Evolutionary conservation across 192 early-diverging fungal genomes (phyloP), one percentile per base, ranked within the genome.

Genomic region (Powellomyces hirtus): DNA sequence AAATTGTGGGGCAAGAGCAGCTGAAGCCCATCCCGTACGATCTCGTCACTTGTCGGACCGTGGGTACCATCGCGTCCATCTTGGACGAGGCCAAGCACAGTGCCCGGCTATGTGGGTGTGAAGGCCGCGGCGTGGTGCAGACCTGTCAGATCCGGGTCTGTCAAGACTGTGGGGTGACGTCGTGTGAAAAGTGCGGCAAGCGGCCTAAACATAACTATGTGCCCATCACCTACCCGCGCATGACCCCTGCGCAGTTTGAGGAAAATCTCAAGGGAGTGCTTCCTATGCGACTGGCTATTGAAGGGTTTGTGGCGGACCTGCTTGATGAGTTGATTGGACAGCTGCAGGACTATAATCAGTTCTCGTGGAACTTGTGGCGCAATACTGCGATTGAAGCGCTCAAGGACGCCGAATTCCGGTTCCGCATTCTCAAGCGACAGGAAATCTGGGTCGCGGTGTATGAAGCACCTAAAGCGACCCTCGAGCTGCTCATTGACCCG

Each of bases 171-270:
- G 30, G 27, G 4, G 57, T 62, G 51, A 73, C 79, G 0, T 57
- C 79, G 20, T 81, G 79, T 56, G n/a, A 60, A 1, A 62, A 56
- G 18, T 81, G 79, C 44, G 74, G 76, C 1, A 72, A 68, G 20
- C 66, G 76, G n/a, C 79, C 79, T 20, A 75, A 81, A 46, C 79
- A 81, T 49, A 51, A 64, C 27, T 81, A 75, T 57, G 50, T 29
- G 11, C 44, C 57, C 22, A 34, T 56, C 4, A 52, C 49, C 0
- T 10, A 22, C 0, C 27, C 27, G 16, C 44, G 79, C 14, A 14
- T 64, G 5, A 18, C n/a, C 0, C 73, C 76, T 1, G 33, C 45
- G 8, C 60, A 16, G 13, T 81, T 81, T 73, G 69, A 75, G 34
- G 22, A 24, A 2, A n/a, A n/a, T 1, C 34, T 77, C 31, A 77